phyloP scores from a whole-genome alignment of 257 asterid genomes.

The Eustoma russellianum region DNA sequence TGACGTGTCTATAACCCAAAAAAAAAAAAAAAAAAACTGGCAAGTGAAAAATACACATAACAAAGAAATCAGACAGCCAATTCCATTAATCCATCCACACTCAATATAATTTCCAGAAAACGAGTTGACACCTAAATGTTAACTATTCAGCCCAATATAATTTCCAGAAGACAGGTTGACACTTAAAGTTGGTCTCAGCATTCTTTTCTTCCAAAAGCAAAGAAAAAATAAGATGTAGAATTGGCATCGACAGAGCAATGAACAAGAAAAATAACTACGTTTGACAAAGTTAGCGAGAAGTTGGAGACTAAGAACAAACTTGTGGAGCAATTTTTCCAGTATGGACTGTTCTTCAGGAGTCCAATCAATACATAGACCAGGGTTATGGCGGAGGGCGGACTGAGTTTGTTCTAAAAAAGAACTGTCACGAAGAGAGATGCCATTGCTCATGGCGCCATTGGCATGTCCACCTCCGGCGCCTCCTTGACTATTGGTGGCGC shows the following conservation, averaged over 20 bases:
- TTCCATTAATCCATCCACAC: too few relatives aligned
- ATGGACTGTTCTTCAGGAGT: constrained; percentile 68
- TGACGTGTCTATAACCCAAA: too few relatives aligned
- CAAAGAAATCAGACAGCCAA: too few relatives aligned
- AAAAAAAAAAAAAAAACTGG: too few relatives aligned
- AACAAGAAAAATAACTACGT: background rate
- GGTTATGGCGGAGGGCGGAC: constrained; percentile 64
- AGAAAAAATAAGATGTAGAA: too few relatives aligned
- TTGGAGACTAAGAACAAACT: constrained; percentile 17
- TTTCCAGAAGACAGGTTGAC: too few relatives aligned
- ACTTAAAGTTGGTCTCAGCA: too few relatives aligned
- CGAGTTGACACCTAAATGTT: too few relatives aligned
- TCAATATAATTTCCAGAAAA: too few relatives aligned
- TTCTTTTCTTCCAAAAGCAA: too few relatives aligned
- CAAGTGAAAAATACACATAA: too few relatives aligned
- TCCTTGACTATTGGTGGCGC: constrained; percentile 24
- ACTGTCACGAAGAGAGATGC: constrained; percentile 44
- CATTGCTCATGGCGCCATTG: constrained; percentile 34
- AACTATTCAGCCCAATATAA: too few relatives aligned
- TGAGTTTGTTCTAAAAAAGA: constrained; percentile 49
- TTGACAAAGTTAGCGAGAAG: background rate
- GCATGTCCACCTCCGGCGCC: constrained; percentile 30
- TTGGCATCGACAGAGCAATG: background rate
- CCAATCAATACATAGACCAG: constrained; percentile 72
- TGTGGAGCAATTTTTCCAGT: constrained; percentile 60